Base-by-base conservation (phyloP, 176 grass and related monocot species). In the Chrysopogon serrulatus region DNA sequence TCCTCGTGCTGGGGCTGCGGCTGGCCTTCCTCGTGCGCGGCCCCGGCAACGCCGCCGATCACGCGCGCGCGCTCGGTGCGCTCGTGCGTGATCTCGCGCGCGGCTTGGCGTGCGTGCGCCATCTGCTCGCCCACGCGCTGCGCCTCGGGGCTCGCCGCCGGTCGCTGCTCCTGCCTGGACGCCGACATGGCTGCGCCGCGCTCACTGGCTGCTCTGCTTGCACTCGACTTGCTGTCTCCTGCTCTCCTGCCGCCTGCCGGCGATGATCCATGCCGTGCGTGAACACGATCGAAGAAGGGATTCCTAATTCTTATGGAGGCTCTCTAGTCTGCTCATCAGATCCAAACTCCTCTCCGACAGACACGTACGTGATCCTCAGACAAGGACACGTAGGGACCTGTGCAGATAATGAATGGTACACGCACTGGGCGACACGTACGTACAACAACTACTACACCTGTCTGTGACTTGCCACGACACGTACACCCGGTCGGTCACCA, bases 61-160 rank as follows among this genome's bases (percentile, higher is more conserved):
- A 31, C 49, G 51, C 57, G 39, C 47, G 39, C 44, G 57, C 86
- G 57, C 72, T 94, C 80, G 59, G 62, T 71, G 12, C 60, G 80
- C 17, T 57, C 34, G 76, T 68, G 59, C 5, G 87, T 80, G 54
- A 94, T 81, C 83, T 87, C 84, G 21, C 90, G 86, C 11, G 83
- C 76, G 7, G 89, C 86, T 11, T 83, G 74, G 6, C 57, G 57
- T 10, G 92, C 89, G 43, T 59, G 75, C 31, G 70, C 83, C 26
- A 82, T 71, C 23, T 68, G 80, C 42, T 28, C 82, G 28, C 65
- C 65, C 30, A 14, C 62, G 30, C 62, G 28, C 71, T 33, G 28
- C 77, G 79, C 64, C 49, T 74, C 54, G 27, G 28, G 14, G 28
- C 30, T 30, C 71, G 49, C 73, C 1, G 2, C 37, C n/a, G n/a